Percentiles rank a stretch among this genome's conserved stretches.
Conservation (phyloP, 2,329 filamentous ascomycete species). For the Fusarium foetens region DNA sequence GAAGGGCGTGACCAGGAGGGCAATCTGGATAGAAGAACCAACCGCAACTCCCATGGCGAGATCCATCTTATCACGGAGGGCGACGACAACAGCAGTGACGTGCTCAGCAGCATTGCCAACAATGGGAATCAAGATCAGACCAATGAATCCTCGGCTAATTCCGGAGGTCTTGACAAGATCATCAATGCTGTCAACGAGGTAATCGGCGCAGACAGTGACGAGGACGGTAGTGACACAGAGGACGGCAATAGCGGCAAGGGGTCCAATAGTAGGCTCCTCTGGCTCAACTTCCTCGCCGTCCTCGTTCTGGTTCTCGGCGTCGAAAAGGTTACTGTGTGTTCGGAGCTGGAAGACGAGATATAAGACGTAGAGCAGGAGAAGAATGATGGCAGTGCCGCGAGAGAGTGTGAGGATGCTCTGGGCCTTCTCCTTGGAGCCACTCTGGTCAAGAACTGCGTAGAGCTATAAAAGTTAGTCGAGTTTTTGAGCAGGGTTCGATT, state of each 20-base stretch:
- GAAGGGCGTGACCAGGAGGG: conserved; percentile 82
- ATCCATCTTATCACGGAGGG: conserved; percentile 80
- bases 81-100: conserved; percentile 83
- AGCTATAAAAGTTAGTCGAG: conserved; percentile 56
- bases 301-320: conserved; percentile 56
- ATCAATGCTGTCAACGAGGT: conserved; percentile 80
- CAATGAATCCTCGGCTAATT: conserved; percentile 84
- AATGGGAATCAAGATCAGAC: conserved; percentile 81
- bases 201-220: conserved; percentile 80
- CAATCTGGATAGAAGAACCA: conserved; percentile 84
- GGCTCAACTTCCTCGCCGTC: conserved; percentile 54
- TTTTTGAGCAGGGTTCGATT: neutral
- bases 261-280: conserved; percentile 66
- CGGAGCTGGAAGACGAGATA: conserved; percentile 83
- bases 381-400: conserved; percentile 78
- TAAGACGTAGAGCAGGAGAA: conserved; percentile 78
- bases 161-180: conserved; percentile 73
- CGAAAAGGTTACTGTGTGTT: conserved; percentile 79
- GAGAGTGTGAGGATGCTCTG: conserved; percentile 76
- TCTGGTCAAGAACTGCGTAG: conserved; percentile 69
- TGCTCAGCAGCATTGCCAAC: conserved; percentile 85
- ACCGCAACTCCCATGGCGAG: conserved; percentile 82
- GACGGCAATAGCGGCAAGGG: conserved; percentile 71
- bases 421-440: conserved; percentile 55
- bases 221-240: conserved; percentile 76